Evolutionary conservation across 2,329 filamentous ascomycete species (phyloP), one percentile per base, ranked within the genome.

Genomic region (Botrytis tulipae): DNA sequence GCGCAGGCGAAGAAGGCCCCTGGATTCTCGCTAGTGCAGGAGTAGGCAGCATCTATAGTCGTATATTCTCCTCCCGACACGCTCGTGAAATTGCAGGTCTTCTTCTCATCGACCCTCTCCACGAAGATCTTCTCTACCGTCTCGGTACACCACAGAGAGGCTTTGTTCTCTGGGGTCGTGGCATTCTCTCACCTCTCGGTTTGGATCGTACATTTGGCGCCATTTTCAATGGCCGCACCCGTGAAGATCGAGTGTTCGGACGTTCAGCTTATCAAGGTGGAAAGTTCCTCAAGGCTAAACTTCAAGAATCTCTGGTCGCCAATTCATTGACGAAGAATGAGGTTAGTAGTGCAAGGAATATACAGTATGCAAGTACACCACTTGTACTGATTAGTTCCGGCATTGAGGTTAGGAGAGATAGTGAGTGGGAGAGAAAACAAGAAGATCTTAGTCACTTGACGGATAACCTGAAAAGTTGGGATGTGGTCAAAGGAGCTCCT

Each of bases 271-370:
- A 94, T 80, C 93, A 97, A 82, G 87, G 87, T 37, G 93, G 93
- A 75, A 97, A 95, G 81, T 91, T 89, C 81, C 91, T 98, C 82
- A 97, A 97, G 82, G 92, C 94, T 7, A 93, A 95, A 83, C 86
- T 99, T 73, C 96, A 99, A 83, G 96, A 99, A 84, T 95, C 92
- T 76, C 86, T 98, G 1, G 94, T 98, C 46, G 95, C 95, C 0
- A 88, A 91, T 76, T 93, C 93, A 0, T 89, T 98, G 77, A 94
- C 94, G 22, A 92, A 91, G 82, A 93, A 93, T 48, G 96, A 99
- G 79, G 90, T 97, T 29, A 85, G 87, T 62, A 92, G 91, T 74
- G 94, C 94, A 73, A 87, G 92, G 35, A 90, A 91, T 65, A 96
- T 98, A 71, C 93, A 97, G 83, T 87, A 88, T 73, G 86, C 86